phyloP scores from a whole-genome alignment of 2,329 filamentous ascomycete genomes.

The Mycocentrospora acerina region DNA sequence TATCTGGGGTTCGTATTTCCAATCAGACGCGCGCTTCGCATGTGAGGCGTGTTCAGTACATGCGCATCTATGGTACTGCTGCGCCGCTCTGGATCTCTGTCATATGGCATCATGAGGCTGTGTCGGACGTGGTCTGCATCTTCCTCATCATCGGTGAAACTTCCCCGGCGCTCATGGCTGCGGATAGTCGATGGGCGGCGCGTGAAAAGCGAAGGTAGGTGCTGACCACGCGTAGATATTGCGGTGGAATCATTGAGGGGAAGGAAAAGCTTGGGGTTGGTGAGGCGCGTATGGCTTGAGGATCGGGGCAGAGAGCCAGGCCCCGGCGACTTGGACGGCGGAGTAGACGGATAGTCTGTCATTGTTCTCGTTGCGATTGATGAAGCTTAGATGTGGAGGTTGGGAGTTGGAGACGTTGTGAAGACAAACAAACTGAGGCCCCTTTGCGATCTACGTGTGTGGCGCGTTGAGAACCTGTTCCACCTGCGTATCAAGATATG shows the following conservation, averaged over 20 bases:
- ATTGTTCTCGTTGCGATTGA: conserved; percentile 5
- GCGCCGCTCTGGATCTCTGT: conserved; percentile 40
- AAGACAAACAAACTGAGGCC: too few species aligned
- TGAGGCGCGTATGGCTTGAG: conserved; percentile 34
- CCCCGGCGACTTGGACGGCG: conserved; percentile 18
- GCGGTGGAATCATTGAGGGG: conserved; percentile 42
- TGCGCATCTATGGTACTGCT: conserved; percentile 44
- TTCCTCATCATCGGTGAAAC: conserved; percentile 33
- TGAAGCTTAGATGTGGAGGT: too few species aligned
- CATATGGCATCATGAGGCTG: conserved; percentile 34
- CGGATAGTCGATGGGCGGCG: conserved; percentile 36
- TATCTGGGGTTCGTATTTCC: conserved; percentile 86
- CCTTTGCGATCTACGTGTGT: too few species aligned
- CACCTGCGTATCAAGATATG: too few species aligned
- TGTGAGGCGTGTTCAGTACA: conserved; percentile 60
- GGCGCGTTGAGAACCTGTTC: too few species aligned
- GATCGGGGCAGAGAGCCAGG: conserved; percentile 18
- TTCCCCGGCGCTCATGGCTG: conserved; percentile 28
- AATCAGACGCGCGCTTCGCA: conserved; percentile 83
- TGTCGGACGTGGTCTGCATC: conserved; percentile 31
- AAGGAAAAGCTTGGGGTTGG: conserved; percentile 44
- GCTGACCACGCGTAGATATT: conserved; percentile 48
- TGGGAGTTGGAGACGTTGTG: too few species aligned
- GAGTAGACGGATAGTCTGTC: conserved; percentile 19
- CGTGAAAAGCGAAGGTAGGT: conserved; percentile 41